Evolutionary conservation across 2,329 filamentous ascomycete species (phyloP), one percentile per base, ranked within the genome.

Genomic region (Dothidotthia symphoricarpi): DNA sequence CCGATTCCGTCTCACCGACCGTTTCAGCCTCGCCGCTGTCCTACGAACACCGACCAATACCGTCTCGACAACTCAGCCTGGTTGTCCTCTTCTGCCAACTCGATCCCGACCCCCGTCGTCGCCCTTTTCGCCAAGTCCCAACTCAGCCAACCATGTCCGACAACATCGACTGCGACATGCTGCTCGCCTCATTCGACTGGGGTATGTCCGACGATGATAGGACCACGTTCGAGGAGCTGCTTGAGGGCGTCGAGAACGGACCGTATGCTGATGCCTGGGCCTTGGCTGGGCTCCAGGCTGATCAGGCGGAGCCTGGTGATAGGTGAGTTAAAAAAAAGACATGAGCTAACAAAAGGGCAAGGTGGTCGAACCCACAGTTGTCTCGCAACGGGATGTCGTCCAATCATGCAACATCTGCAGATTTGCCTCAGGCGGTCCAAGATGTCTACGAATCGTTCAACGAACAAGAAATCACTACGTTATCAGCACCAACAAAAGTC

Each of bases 301-400:
- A 26, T 27, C 43, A 39, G 28, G 15, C 16, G 24, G 30, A 42
- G 43, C 40, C 40, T 43, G 42, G 24, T 24, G 35, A 40, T 15
- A 16, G 39, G 51, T 55, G 27, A 52, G 51, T 51, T 43, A 35
- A 52, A 55, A 53, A 51, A 55, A 52, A 51, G 39, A 45, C 32
- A 47, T 38, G 32, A 34, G 49, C 49, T 51, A 51, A 55, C 44
- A 42, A 34, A 47, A 45, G 46, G 51, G 51, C 48, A 22, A 16
- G n/a, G n/a, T n/a, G n/a, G n/a, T n/a, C n/a, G n/a, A n/a, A n/a
- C n/a, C n/a, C n/a, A n/a, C n/a, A n/a, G n/a, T n/a, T n/a, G n/a
- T n/a, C n/a, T n/a, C n/a, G n/a, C n/a, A n/a, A n/a, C n/a, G n/a
- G n/a, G n/a, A n/a, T n/a, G n/a, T n/a, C n/a, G n/a, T n/a, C n/a